phyloP scores from a whole-genome alignment of 2,329 filamentous ascomycete genomes.

The Pseudogymnoascus sp. region DNA sequence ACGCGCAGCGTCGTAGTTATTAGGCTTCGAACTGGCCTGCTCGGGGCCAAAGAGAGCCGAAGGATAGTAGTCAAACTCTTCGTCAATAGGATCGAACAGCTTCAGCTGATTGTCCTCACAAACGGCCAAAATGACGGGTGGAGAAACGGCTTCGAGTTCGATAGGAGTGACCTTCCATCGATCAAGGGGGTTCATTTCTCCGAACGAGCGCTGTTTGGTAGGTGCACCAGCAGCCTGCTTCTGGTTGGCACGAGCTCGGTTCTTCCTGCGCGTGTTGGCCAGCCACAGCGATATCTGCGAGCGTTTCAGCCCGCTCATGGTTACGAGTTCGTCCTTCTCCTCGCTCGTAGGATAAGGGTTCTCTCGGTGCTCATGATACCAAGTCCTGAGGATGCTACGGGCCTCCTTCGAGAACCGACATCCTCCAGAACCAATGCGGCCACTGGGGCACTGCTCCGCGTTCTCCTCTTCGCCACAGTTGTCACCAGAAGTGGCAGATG shows the following conservation, averaged over 20 bases:
- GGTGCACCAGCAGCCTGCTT: background rate
- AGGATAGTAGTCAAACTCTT: constrained; percentile 5
- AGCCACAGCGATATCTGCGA: constrained; percentile 15
- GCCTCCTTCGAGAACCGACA: constrained; percentile 15
- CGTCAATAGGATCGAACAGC: constrained; percentile 2
- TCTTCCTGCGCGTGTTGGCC: constrained; percentile 13
- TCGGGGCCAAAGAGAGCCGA: background rate
- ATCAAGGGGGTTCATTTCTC: constrained; percentile 13
- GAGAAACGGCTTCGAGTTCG: constrained; percentile 13
- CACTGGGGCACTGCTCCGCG: background rate
- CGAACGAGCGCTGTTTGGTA: background rate
- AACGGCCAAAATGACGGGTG: constrained; percentile 19
- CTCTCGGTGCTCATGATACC: constrained; percentile 13
- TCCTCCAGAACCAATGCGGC: background rate
- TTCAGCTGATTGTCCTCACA: constrained; percentile 17
- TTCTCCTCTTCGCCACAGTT: background rate
- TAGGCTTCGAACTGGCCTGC: background rate
- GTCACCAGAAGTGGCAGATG: constrained; percentile 5
- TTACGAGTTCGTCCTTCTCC: constrained; percentile 13
- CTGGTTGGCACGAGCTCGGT: constrained; percentile 15
- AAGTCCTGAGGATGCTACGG: constrained; percentile 13
- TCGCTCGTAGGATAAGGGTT: constrained; percentile 13
- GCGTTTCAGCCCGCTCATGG: constrained; percentile 12
- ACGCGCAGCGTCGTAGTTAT: background rate
- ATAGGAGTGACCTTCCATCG: constrained; percentile 15